Evolutionary conservation across 331 rosid species (phyloP).

Genomic region (Malus hybrid): DNA sequence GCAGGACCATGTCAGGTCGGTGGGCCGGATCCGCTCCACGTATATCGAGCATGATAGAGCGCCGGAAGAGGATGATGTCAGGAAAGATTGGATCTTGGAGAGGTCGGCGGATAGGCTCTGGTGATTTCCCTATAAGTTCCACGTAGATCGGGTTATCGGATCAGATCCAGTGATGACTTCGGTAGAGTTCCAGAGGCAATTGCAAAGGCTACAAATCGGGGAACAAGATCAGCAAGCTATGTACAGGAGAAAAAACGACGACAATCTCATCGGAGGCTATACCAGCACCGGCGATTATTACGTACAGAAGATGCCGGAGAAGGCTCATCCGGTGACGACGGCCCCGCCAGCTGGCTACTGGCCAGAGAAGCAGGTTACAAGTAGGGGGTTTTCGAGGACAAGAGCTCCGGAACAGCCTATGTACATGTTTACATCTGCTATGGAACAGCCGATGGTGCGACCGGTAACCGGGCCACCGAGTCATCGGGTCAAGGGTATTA

Average conservation of each 20-base stretch:
- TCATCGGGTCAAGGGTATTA: constrained; percentile 48
- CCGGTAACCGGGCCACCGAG: constrained; percentile 20
- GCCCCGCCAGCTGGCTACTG: constrained; percentile 33
- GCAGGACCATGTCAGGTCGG: no score
- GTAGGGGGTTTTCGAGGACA: constrained; percentile 34
- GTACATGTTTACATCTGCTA: constrained; percentile 50
- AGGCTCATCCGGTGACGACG: constrained; percentile 15
- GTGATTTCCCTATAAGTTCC: no score
- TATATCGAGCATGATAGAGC: no score
- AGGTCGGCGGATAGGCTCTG: no score
- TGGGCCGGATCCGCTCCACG: no score
- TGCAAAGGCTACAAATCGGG: no score
- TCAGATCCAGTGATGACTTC: no score
- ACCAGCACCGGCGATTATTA: constrained; percentile 44
- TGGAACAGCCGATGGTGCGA: constrained; percentile 40
- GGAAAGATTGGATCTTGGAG: no score
- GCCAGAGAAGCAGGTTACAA: constrained; percentile 42
- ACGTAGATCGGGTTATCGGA: no score
- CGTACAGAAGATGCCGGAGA: constrained; percentile 45
- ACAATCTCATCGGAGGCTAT: constrained; percentile 34
- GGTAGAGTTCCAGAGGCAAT: no score
- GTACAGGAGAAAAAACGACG: constrained; percentile 57
- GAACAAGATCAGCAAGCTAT: constrained; percentile 13
- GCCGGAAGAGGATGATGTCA: no score
- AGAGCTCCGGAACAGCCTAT: constrained; percentile 43